Base-by-base conservation (phyloP, 2,329 filamentous ascomycete species). In the Colletotrichum musicola region DNA sequence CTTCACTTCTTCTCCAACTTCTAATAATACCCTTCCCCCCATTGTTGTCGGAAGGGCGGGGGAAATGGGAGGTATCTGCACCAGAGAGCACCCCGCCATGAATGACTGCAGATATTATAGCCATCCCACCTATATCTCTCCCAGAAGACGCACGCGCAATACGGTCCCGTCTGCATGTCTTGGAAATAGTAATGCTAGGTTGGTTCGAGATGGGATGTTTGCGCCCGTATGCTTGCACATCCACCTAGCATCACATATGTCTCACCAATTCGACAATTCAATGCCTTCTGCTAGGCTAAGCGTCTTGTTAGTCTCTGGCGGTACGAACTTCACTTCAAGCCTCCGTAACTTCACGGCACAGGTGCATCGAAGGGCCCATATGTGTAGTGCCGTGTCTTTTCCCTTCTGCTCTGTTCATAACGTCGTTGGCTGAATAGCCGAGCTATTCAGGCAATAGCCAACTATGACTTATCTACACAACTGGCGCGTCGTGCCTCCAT, bases 391-490 rank as follows among this genome's bases (percentile, higher is more conserved):
- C n/a, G 46, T 49, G n/a, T 18, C 18, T 6, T 49, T 49, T 18
- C 20, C 12, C 30, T 63, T 50, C 16, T 18, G 35, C 35, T 69
- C 56, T 60, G 56, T 30, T 49, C 66, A 53, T 66, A 61, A 44
- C 40, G 62, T 61, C 56, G 62, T 51, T 14, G 40, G 40, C 40
- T 13, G 9, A 49, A 18, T 27, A 16, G 62, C 63, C 50, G 49
- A 65, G 62, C 65, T 69, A 62, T 63, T 66, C 64, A 69, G 55
- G 47, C 38, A 38, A 54, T 59, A 69, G 64, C 67, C 67, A 63
- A 69, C 47, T 47, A 35, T 18, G 62, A 63, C 63, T 35, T 25
- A 63, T 71, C 56, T 68, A 60, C 64, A 62, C 55, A 62, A 61
- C 63, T 51, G 44, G 47, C 64, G 50, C 22, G 55, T 49, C 46